phyloP scores from a whole-genome alignment of 2,329 filamentous ascomycete genomes.

The Colletotrichum sansevieriae region DNA sequence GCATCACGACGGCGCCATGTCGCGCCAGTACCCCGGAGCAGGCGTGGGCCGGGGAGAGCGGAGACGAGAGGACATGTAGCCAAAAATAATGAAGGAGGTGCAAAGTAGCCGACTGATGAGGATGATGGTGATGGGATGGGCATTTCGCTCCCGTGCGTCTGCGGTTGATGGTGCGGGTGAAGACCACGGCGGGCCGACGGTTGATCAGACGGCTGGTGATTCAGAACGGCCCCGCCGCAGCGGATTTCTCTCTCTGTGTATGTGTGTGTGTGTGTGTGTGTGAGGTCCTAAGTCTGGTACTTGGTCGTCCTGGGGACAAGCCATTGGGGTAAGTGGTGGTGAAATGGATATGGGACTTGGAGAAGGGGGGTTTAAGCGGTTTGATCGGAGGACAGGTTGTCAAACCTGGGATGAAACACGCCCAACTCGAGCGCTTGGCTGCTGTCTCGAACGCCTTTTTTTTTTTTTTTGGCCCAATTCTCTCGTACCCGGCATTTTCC shows the following conservation, averaged over 20 bases:
- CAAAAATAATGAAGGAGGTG: constrained; percentile 30
- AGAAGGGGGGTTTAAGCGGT: constrained; percentile 12
- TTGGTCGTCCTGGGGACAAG: neutral
- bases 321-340: neutral
- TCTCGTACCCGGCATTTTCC: too few species aligned
- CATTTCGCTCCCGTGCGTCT: constrained; percentile 27
- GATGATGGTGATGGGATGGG: neutral
- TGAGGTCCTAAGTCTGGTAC: neutral
- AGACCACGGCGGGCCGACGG: constrained; percentile 21
- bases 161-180: constrained; percentile 33
- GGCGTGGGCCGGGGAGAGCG: constrained; percentile 30
- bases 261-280: too few species aligned
- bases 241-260: neutral
- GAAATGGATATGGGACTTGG: constrained; percentile 10
- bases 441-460: too few species aligned
- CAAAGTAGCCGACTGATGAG: constrained; percentile 32
- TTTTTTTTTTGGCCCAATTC: too few species aligned
- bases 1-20: constrained; percentile 37
- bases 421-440: too few species aligned
- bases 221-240: constrained; percentile 32
- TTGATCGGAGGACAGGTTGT: constrained; percentile 36
- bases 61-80: constrained; percentile 10
- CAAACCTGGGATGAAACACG: constrained; percentile 39
- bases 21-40: constrained; percentile 37
- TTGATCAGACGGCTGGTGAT: constrained; percentile 40